These are phyloP conservation scores for Pezicula radicicola DNA, from an alignment of 2,329 filamentous ascomycete species.

Conservation along the genomic window DNA sequence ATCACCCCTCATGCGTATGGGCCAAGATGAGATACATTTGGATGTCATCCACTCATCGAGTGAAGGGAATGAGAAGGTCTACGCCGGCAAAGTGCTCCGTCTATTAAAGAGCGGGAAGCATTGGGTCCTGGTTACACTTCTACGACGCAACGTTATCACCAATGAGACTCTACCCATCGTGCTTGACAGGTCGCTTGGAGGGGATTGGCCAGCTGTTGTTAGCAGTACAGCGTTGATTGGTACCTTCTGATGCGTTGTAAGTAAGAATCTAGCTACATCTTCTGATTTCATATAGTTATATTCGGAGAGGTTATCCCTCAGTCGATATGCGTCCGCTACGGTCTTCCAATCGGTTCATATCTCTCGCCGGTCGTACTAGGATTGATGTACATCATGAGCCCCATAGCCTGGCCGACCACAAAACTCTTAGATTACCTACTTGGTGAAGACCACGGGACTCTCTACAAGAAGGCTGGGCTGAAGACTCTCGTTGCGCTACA, in stretches of 20 bases:
- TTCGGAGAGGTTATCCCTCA: constrained; percentile 97
- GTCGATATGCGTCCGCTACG: constrained; percentile 93
- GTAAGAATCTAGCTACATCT: constrained; percentile 1
- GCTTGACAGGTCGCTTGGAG: constrained; percentile 87
- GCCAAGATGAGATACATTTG: constrained; percentile 90
- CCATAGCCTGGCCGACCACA: constrained; percentile 90
- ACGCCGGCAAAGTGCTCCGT: constrained; percentile 77
- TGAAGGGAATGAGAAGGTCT: constrained; percentile 79
- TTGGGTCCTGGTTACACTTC: constrained; percentile 93
- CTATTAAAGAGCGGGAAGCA: constrained; percentile 89
- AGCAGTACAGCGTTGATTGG: constrained; percentile 93
- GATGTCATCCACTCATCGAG: constrained; percentile 88
- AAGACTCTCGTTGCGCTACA: constrained; percentile 96
- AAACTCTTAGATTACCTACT: constrained; percentile 92
- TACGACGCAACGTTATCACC: constrained; percentile 95
- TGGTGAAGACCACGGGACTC: constrained; percentile 90
- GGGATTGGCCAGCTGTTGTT: constrained; percentile 90
- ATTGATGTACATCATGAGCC: constrained; percentile 90
- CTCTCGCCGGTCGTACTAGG: constrained; percentile 83
- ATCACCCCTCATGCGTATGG: constrained; percentile 32
- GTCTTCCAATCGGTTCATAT: constrained; percentile 89
- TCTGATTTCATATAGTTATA: constrained; percentile 63
- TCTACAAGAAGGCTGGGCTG: constrained; percentile 96
- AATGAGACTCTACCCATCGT: constrained; percentile 97
- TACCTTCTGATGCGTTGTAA: constrained; percentile 35